Evolutionary conservation across 1,284 basidiomycete genomes (phyloP), one percentile per base, ranked within the genome.

Genomic region (Irpex sp.): DNA sequence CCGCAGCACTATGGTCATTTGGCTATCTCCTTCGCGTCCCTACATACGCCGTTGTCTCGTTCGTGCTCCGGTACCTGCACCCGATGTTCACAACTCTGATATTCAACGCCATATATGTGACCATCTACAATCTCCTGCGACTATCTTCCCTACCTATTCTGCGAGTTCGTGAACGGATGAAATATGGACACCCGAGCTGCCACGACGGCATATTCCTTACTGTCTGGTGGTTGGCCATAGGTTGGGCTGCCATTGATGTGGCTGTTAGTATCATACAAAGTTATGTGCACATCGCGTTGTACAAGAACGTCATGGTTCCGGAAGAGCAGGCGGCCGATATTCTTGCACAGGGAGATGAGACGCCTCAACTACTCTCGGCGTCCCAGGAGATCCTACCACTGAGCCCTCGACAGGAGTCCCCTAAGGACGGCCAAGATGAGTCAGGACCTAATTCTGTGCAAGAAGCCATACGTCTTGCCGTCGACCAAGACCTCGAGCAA

Each of bases 171-270:
- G 76, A 79, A 61, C 71, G 76, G 65, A 80, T 80, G 71, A 72
- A 73, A 28, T 72, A 69, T 63, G 68, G 75, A 58, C 70, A 70
- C 36, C 80, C 85, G 37, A 84, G 79, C 8, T 86, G 81, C 74
- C 75, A 72, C 57, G 84, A 89, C 66, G 72, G 77, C 0, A 80
- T 82, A 2, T 92, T 91, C 73, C 71, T 73, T 19, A 78, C 82
- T 21, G 82, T 87, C 5, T 91, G 90, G 88, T 90, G 86, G 85
- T 72, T 88, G 33, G 85, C 85, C 2, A 75, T 91, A 2, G 87
- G 87, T 0, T 89, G 86, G 82, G 85, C 86, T 14, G 73, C 80
- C 6, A 85, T 84, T 6, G 90, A 90, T 66, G 84, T 85, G 5
- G 66, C 80, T 19, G 82, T 84, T 2, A 82, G 83, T 10, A 77